Base-by-base conservation (phyloP, 73 alveolate genomes). In the Uronychia setigera region DNA sequence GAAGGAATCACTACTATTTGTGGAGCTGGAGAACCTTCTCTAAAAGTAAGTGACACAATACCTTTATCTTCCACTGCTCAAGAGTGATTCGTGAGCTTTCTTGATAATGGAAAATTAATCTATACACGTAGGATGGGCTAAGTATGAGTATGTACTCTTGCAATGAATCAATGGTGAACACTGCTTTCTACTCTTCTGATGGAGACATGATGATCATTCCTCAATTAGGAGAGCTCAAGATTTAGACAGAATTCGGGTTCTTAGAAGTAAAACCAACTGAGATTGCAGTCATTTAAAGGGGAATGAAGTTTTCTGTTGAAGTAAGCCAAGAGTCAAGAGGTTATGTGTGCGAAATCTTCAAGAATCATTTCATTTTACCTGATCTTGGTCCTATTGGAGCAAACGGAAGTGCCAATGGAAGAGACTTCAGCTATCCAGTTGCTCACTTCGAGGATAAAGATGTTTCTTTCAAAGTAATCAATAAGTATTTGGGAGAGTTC, bases 381-480 rank as follows among this genome's bases (percentile, higher is more conserved):
- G 98, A 94, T 77, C 91, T 96, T 26, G 99, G 99, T 32, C 98
- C 98, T n/a, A 96, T 96, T 74, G 99, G 99, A 13, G 87, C 99
- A 28, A 94, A 94, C 77, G 97, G 99, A 26, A 59, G 88, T 26
- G 99, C 99, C 26, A 94, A 94, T 59, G 94, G 97, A 29, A 83
- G 98, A 74, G 98, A 96, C 83, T 96, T 96, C 88, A 78, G 81
- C 35, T 31, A 67, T 29, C 99, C 99, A 31, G 82, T 77, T 26
- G 99, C 99, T 1, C 82, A 88, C 87, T 96, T 83, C 80, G 97
- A 90, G 59, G 97, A 96, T 67, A 58, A 58, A 31, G 96, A 87
- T 19, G 92, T 57, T 35, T 88, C 59, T 27, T 90, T 96, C 90
- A 75, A 60, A 32, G 87, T 96, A 25, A 79, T 87, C 29, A 85